Evolutionary conservation across 108 stramenopile species (phyloP).

Genomic region (Fragilariopsis cylindrus): DNA sequence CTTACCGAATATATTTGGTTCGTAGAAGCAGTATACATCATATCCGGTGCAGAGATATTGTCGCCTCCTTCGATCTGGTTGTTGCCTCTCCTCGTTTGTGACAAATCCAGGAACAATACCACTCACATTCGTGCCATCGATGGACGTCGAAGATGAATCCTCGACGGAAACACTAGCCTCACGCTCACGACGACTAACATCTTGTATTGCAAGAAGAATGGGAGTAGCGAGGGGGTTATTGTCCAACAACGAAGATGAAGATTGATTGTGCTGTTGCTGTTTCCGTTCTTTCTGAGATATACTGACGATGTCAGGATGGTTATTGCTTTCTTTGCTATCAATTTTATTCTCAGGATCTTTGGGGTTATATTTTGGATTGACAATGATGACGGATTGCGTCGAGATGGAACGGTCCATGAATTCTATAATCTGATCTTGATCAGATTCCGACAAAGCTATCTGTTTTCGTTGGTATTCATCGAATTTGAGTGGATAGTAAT

Average conservation of each 20-base stretch:
- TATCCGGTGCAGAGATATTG: slow-evolving; percentile 83
- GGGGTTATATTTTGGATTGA: slow-evolving; percentile 34
- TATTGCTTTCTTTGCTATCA: neutral
- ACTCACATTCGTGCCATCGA: neutral
- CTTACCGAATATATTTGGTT: slow-evolving; percentile 54
- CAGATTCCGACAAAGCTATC: slow-evolving; percentile 38
- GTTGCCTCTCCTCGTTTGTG: neutral
- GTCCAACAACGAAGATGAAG: neutral
- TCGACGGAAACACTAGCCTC: slow-evolving; percentile 28
- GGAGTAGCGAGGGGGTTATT: slow-evolving; percentile 68
- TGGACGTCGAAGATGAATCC: neutral
- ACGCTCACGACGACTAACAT: slow-evolving; percentile 76
- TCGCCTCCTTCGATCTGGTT: slow-evolving; percentile 8
- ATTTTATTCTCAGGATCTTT: neutral
- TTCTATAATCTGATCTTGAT: slow-evolving; percentile 38
- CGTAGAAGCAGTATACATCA: slow-evolving; percentile 63
- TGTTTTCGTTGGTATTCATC: slow-evolving; percentile 53
- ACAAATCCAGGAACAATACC: neutral
- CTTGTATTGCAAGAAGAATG: slow-evolving; percentile 73
- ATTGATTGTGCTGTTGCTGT: slow-evolving; percentile 7
- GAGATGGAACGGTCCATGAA: slow-evolving; percentile 30
- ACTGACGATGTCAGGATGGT: neutral
- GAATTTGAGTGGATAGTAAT: slow-evolving; percentile 58
- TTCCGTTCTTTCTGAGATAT: slow-evolving; percentile 14
- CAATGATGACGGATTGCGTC: slow-evolving; percentile 43